Percentiles rank a stretch among this genome's conserved stretches.
Evolutionary conservation across 176 grass and related monocot species (phyloP).

Genomic region (Pontederia paniculata): DNA sequence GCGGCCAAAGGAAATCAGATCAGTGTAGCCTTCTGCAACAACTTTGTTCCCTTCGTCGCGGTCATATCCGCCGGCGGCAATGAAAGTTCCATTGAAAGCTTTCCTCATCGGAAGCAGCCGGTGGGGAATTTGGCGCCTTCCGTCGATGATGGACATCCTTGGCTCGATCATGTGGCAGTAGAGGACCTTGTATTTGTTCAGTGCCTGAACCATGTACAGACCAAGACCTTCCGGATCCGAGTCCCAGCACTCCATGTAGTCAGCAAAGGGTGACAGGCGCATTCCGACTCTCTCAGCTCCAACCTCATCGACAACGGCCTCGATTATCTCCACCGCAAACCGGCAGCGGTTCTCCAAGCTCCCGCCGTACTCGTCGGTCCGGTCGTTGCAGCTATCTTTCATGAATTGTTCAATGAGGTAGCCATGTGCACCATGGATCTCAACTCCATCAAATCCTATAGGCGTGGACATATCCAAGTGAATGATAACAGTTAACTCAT

Average conservation of each 20-base stretch:
- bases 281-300: constrained; percentile 19
- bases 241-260: constrained; percentile 27
- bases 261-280: constrained; percentile 23
- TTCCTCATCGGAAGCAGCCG: constrained; percentile 25
- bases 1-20: constrained; percentile 23
- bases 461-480: not conserved
- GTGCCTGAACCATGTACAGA: constrained; percentile 15
- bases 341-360: constrained; percentile 26
- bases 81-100: constrained; percentile 28
- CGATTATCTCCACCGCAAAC: constrained; percentile 37
- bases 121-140: constrained; percentile 18
- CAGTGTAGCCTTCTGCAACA: constrained; percentile 28
- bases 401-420: constrained; percentile 55
- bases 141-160: constrained; percentile 14
- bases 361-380: constrained; percentile 33
- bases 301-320: constrained; percentile 20
- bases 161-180: constrained; percentile 36
- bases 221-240: constrained; percentile 28
- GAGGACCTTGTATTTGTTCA: constrained; percentile 23
- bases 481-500: no score
- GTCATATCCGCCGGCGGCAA: constrained; percentile 28
- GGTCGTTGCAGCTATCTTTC: constrained; percentile 45
- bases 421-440: constrained; percentile 42
- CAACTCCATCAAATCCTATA: constrained; percentile 43
- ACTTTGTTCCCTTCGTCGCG: constrained; percentile 42